Evolutionary conservation across 129 eudicot species (phyloP).

Genomic region (Flaveria robusta): DNA sequence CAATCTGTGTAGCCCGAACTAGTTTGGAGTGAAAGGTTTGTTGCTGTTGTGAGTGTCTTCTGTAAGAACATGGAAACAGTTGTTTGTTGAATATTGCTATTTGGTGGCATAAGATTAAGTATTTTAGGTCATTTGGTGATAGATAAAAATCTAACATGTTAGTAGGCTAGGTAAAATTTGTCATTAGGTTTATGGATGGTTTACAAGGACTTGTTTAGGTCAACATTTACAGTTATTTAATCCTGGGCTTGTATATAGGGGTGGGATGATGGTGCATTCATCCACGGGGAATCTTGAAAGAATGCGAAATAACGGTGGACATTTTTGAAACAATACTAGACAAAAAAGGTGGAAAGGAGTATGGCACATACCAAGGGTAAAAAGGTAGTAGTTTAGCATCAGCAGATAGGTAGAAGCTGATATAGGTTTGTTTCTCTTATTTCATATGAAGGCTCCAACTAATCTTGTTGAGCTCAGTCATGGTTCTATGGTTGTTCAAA

Average conservation of each 20-base stretch:
- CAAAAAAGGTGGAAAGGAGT: background rate
- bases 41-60: background rate
- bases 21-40: background rate
- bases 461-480: background rate
- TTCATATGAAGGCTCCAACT: background rate
- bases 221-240: background rate
- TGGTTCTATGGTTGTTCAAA: background rate
- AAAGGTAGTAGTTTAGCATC: background rate
- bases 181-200: background rate
- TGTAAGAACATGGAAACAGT: background rate
- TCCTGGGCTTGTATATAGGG: background rate
- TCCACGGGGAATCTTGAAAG: background rate
- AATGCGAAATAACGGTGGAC: background rate
- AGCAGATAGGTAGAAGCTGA: background rate
- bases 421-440: background rate
- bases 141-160: background rate
- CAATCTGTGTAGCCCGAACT: background rate
- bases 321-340: background rate
- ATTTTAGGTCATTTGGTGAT: no score
- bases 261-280: background rate
- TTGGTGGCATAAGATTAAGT: background rate
- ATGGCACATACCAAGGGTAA: background rate
- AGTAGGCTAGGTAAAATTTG: conserved; percentile 1
- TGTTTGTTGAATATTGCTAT: background rate
- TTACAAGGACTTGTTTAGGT: background rate